Base-by-base conservation (phyloP, 495 filamentous ascomycete species). In the Lasiosphaeria miniovina region DNA sequence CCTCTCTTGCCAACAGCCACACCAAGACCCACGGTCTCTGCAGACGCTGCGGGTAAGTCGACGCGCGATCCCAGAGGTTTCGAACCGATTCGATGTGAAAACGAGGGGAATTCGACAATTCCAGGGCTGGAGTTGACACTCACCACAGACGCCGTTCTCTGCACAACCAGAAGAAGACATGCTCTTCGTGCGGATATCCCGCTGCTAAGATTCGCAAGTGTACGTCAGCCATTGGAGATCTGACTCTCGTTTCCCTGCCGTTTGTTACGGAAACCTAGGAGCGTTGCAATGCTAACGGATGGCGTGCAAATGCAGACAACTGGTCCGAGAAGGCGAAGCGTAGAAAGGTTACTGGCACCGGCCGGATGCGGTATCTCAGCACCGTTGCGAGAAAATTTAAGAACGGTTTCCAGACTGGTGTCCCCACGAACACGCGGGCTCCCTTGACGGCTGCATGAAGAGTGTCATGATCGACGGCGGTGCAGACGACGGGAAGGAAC, bases 241-340 rank as follows among this genome's bases (percentile, higher is more conserved):
- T 34, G 38, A 17, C 48, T 32, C 40, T 35, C 1, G 34, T 14
- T 54, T 52, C 0, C 24, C 6, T 24, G 32, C 48, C 15, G 49
- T 34, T 43, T 52, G 52, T 11, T 33, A 38, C 36, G 49, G 48
- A 46, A 41, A 33, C 31, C 31, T 38, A 24, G 15, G 54, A 45
- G 36, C 14, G n/a, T 10, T 49, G 17, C 40, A 40, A 60, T 59
- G 64, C 55, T 64, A 62, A 66, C 59, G 43, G 12, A 55, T 50
- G 54, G 50, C 31, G 58, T 65, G 55, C 65, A 32, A 59, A 53
- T 41, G 60, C 61, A 98, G 94, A 88, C 85, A 96, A 98, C 87
- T 98, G 94, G 94, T 85, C 89, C 79, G 91, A 96, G 87, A 98
- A 98, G 86, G 95, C 93, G 69, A 98, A 96, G 89, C 82, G 94